phyloP scores from a whole-genome alignment of 1,284 basidiomycete genomes.

The Microbotryum intermedium region DNA sequence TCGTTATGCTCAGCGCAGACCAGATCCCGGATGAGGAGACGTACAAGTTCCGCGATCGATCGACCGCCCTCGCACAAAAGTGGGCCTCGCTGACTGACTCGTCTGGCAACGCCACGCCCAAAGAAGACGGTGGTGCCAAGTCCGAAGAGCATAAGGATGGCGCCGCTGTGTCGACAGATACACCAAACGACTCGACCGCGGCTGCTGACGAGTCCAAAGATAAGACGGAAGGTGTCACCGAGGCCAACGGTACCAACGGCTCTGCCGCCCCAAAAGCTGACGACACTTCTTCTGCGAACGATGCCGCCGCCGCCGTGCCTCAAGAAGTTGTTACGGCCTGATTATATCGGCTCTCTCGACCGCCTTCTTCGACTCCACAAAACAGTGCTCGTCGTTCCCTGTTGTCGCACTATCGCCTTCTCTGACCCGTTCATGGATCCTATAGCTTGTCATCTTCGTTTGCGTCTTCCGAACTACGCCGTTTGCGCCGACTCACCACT shows the following conservation, averaged over 20 bases:
- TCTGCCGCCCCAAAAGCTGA: slow-evolving; percentile 52
- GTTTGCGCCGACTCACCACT: no score
- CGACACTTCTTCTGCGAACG: slow-evolving; percentile 6
- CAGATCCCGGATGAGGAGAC: slow-evolving; percentile 71
- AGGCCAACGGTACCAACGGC: slow-evolving; percentile 25
- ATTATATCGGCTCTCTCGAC: no score
- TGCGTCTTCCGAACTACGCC: no score
- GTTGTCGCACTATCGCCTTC: no score
- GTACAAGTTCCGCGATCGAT: slow-evolving; percentile 73
- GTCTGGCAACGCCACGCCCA: background rate
- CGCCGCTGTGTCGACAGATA: background rate
- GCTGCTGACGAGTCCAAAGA: slow-evolving; percentile 2
- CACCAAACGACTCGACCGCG: slow-evolving; percentile 2
- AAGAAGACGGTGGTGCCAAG: slow-evolving; percentile 8
- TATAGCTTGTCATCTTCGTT: no score
- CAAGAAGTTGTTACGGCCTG: no score
- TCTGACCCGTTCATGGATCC: no score
- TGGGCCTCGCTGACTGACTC: slow-evolving; percentile 26
- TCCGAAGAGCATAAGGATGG: background rate
- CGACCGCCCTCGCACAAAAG: slow-evolving; percentile 44
- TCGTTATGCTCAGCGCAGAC: slow-evolving; percentile 58
- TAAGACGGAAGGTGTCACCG: slow-evolving; percentile 27
- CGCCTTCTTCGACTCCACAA: no score
- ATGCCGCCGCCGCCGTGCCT: slow-evolving; percentile 8
- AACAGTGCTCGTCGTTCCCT: no score